Evolutionary conservation across 2,329 filamentous ascomycete genomes (phyloP).

Genomic region (Pseudogymnoascus sp.): DNA sequence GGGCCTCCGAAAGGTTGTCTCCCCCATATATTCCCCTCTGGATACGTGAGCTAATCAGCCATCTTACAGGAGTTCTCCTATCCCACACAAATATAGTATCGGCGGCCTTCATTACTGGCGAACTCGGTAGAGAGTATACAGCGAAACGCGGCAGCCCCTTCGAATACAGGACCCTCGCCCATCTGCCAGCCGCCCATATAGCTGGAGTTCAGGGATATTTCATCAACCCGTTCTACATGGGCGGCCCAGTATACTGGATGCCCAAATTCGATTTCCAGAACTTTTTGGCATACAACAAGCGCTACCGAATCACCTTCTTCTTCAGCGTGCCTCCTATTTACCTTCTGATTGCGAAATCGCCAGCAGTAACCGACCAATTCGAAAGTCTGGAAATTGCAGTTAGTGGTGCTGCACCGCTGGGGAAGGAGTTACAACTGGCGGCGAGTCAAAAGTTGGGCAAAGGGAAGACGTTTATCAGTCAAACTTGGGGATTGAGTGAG

Average conservation of each 20-base stretch:
- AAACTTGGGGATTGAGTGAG: constrained; percentile 77
- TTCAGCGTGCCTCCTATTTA: constrained; percentile 68
- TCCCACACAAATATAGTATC: constrained; percentile 70
- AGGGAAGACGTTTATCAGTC: constrained; percentile 41
- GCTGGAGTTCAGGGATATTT: constrained; percentile 41
- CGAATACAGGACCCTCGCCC: constrained; percentile 36
- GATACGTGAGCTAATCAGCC: constrained; percentile 4
- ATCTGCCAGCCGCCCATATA: constrained; percentile 41
- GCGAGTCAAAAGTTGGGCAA: constrained; percentile 47
- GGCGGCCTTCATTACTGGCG: constrained; percentile 36
- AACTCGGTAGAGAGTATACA: constrained; percentile 27
- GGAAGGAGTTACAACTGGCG: constrained; percentile 41
- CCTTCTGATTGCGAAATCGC: constrained; percentile 65
- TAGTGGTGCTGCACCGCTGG: constrained; percentile 60
- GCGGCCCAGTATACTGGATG: constrained; percentile 62
- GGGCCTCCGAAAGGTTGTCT: constrained; percentile 62
- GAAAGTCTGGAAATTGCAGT: constrained; percentile 40
- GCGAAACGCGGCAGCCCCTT: constrained; percentile 22
- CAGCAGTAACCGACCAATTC: constrained; percentile 53
- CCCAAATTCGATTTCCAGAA: constrained; percentile 66
- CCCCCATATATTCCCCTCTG: too few species aligned
- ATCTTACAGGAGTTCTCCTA: constrained; percentile 57
- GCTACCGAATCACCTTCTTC: constrained; percentile 60
- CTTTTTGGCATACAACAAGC: constrained; percentile 62
- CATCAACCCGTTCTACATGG: constrained; percentile 39